These are phyloP conservation scores for Mycena venus DNA, from an alignment of 768 basidiomycete genomes.

Conservation along the genomic window DNA sequence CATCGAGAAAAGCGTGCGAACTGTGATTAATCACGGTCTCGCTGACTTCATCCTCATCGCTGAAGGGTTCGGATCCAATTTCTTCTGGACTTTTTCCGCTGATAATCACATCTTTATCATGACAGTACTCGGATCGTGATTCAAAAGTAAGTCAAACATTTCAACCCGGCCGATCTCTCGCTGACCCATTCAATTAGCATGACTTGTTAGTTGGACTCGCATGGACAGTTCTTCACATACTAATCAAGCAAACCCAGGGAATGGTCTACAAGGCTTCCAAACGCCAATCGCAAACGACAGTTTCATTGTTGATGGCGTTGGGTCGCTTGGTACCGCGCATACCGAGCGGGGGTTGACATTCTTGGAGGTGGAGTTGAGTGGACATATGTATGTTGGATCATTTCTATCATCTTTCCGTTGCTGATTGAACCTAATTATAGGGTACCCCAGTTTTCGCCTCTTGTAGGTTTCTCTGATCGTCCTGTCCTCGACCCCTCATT, in stretches of 20 bases:
- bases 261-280: constrained; percentile 80
- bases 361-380: constrained; percentile 74
- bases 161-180: background rate
- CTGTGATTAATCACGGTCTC: constrained; percentile 79
- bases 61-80: constrained; percentile 66
- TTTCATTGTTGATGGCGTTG: constrained; percentile 79
- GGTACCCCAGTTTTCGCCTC: constrained; percentile 77
- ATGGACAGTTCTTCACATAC: background rate
- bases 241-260: constrained; percentile 52
- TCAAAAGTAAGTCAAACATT: constrained; percentile 65
- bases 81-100: background rate
- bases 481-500: background rate
- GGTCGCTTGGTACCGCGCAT: constrained; percentile 75
- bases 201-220: constrained; percentile 50
- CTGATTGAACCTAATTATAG: constrained; percentile 43
- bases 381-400: constrained; percentile 70
- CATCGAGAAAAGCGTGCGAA: constrained; percentile 80
- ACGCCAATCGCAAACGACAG: constrained; percentile 74
- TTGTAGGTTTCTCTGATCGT: constrained; percentile 51
- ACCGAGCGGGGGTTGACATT: constrained; percentile 78
- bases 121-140: constrained; percentile 69
- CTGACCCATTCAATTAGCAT: constrained; percentile 46
- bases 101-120: background rate
- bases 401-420: background rate
- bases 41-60: constrained; percentile 82